Conservation (phyloP, 1,284 basidiomycete genomes). For the Sporisorium exsertum region DNA sequence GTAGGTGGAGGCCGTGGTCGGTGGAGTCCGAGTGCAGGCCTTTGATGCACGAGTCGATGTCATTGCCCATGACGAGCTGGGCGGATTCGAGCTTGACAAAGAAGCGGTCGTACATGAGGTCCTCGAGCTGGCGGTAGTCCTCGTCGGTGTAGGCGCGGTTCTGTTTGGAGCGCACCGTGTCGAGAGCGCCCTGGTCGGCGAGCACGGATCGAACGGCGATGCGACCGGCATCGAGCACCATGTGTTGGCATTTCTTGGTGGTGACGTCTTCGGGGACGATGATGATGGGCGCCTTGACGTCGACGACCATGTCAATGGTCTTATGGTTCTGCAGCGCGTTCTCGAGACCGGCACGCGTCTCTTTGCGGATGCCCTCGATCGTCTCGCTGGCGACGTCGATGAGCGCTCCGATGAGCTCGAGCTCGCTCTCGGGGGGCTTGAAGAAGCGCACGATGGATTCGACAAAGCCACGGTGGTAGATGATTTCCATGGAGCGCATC, state of each 20-base stretch:
- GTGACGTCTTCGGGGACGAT: constrained; percentile 90
- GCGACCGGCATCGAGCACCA: constrained; percentile 96
- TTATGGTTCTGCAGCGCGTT: constrained; percentile 92
- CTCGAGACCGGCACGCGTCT: constrained; percentile 94
- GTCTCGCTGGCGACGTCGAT: constrained; percentile 90
- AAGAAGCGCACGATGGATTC: constrained; percentile 94
- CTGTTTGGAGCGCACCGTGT: constrained; percentile 85
- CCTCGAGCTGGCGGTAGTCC: constrained; percentile 88
- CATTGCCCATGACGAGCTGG: constrained; percentile 89
- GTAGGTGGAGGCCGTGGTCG: constrained; percentile 74
- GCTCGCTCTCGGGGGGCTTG: constrained; percentile 91
- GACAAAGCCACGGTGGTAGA: constrained; percentile 94
- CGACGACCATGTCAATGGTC: constrained; percentile 94
- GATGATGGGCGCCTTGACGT: constrained; percentile 97
- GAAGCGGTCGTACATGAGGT: constrained; percentile 96
- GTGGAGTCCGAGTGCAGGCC: constrained; percentile 75
- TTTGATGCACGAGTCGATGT: constrained; percentile 81
- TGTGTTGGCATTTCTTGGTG: constrained; percentile 81
- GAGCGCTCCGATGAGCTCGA: constrained; percentile 85
- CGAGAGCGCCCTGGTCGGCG: constrained; percentile 84
- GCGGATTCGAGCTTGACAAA: constrained; percentile 86
- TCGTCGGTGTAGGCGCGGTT: constrained; percentile 87
- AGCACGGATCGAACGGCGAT: constrained; percentile 92
- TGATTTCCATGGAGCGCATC: constrained; percentile 97
- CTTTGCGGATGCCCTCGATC: constrained; percentile 91